Base-by-base conservation (phyloP, 208 protist genomes). In the Crithidia thermophila region DNA sequence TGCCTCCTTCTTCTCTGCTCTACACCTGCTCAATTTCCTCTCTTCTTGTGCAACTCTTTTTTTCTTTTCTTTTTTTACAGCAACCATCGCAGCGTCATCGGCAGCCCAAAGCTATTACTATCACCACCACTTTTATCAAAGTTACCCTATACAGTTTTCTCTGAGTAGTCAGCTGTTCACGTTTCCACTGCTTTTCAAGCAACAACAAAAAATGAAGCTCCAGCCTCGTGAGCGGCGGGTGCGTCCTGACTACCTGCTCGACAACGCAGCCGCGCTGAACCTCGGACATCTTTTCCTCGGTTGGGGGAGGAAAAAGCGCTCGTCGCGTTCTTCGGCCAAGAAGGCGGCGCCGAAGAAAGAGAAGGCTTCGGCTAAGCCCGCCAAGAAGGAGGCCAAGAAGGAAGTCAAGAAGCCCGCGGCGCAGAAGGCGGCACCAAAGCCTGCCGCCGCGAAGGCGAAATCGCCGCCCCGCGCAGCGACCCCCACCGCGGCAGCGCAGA, bases 261-360 rank as follows among this genome's bases (percentile, higher is more conserved):
- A 84, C 45, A 70, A 81, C 60, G 75, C 75, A 11, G 68, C 62
- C 45, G 58, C 58, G 9, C 51, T 84, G 21, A 11, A 68, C 18
- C 46, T 84, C 10, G 79, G 79, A 1, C 43, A 72, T 20, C 33
- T 84, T 11, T 84, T 66, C 39, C 57, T 84, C 9, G 61, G 66
- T 5, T 84, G 79, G 79, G 61, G 69, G 0, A 46, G 36, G 34
- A 57, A 57, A 31, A 62, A 31, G 37, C 3, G 31, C 11, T 39
- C 60, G 20, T 46, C 43, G 33, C 60, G 60, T 21, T 7, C 21
- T n/a, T 46, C 60, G 33, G 14, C 53, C 43, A 72, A 45, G 52
- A 28, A 28, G 36, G 23, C 43, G 21, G 33, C 49, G 21, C 28
- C 8, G 30, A 23, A 34, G 20, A 52, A 36, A 2, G 18, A 16